phyloP scores from a whole-genome alignment of 768 basidiomycete genomes.

The Lactifluus hygrophoroides region DNA sequence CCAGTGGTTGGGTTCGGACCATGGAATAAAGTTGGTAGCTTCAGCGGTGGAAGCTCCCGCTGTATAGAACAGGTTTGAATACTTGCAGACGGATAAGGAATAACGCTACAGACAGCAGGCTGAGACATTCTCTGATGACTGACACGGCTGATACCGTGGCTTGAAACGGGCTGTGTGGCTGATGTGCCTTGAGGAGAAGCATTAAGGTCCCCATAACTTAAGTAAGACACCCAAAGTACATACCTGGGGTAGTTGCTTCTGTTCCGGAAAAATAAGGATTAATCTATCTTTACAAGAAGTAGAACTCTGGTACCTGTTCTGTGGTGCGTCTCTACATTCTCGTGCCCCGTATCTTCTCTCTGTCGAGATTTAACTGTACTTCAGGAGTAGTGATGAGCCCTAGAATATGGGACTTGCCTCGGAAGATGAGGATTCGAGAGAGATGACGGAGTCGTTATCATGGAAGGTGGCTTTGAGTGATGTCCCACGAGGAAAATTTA shows the following conservation, averaged over 20 bases:
- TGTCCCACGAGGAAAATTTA: background rate
- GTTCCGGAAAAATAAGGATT: background rate
- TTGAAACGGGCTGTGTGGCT: background rate
- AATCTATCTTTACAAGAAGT: background rate
- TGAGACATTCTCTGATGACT: background rate
- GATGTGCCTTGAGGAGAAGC: background rate
- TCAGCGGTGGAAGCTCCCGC: background rate
- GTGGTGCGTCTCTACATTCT: background rate
- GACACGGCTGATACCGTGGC: background rate
- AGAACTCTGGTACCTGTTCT: background rate
- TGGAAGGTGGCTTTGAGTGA: background rate
- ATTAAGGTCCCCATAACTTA: background rate
- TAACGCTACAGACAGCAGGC: background rate
- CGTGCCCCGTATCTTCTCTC: background rate
- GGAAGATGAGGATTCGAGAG: slow-evolving; percentile 2
- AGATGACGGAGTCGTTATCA: background rate
- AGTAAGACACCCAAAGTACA: background rate
- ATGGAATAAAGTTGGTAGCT: background rate
- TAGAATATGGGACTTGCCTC: background rate
- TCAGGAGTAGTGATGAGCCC: background rate
- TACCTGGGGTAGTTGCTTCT: background rate
- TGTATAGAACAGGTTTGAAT: background rate
- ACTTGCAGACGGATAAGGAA: background rate
- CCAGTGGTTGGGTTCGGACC: background rate
- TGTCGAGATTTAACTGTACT: background rate